Evolutionary conservation across 768 basidiomycete species (phyloP), one percentile per base, ranked within the genome.

Genomic region (Cystobasidium ongulense): DNA sequence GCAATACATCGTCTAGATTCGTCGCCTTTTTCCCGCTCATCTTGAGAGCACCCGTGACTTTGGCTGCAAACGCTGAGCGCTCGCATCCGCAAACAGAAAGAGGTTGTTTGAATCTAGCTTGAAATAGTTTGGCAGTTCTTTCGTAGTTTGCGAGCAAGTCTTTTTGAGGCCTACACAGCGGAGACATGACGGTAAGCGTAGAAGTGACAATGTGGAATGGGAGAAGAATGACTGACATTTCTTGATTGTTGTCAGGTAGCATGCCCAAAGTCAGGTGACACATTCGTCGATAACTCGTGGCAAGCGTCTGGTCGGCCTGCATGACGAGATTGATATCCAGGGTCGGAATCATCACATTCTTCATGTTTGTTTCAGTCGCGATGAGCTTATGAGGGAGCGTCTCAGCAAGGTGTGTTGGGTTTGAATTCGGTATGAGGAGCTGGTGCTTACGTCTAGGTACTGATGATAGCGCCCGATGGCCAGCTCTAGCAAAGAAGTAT

Each of bases 381-480:
- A 41, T 31, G 17, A 67, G 39, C 65, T 67, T 8, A 7, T 11
- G 33, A 59, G 29, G 13, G 23, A 31, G 13, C 43, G 43, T 46
- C 13, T 59, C 29, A 59, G 57, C 57, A 31, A 11, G 27, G 27
- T n/a, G 57, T 13, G 15, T n/a, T 11, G 15, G 27, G 27, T 5
- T 31, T 41, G 10, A 29, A 38, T n/a, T n/a, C n/a, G 15, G 8
- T 29, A 10, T 11, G 4, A 33, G 41, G 39, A 17, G 13, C 25
- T 53, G 46, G 21, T 21, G 25, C 65, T 67, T 23, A 52, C 65
- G 15, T 67, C 65, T n/a, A 67, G 46, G 33, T 67, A 67, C 29
- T 67, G 65, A 27, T 67, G 65, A 33, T 67, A 67, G 1, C 65
- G 65, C 21, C 39, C 65, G n/a, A 67, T 67, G 10, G 65, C 65